phyloP scores from a whole-genome alignment of 176 grass and related monocot genomes.

The Alopecurus myosuroides region DNA sequence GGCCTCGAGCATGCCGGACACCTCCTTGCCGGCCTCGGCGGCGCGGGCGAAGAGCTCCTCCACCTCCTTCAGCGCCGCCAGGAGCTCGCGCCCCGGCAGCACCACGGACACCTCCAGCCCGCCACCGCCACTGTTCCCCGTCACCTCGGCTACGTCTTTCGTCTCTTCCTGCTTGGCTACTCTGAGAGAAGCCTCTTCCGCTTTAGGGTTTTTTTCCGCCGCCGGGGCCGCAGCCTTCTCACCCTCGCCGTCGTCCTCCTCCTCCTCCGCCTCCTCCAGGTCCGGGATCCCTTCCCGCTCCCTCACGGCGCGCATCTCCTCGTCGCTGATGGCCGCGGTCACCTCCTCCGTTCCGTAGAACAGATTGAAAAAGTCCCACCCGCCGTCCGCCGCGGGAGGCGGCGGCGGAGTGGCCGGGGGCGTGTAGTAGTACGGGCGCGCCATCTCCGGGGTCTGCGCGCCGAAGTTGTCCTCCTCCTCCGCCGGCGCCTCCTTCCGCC shows the following conservation, averaged over 20 bases:
- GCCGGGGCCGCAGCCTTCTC: background rate
- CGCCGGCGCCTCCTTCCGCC: background rate
- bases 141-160: constrained; percentile 23
- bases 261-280: constrained; percentile 76
- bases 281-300: constrained; percentile 94
- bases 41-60: constrained; percentile 77
- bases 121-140: constrained; percentile 19
- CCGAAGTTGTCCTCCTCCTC: background rate
- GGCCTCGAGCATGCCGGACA: constrained; percentile 84
- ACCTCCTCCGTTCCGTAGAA: constrained; percentile 66
- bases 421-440: constrained; percentile 69
- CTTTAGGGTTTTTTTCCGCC: constrained; percentile 3
- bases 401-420: constrained; percentile 26
- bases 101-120: constrained; percentile 40
- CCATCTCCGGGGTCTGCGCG: constrained; percentile 35
- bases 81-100: constrained; percentile 61
- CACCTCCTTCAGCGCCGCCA: constrained; percentile 73
- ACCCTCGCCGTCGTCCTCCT: constrained; percentile 5
- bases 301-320: constrained; percentile 75
- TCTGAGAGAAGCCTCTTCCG: constrained; percentile 8
- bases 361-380: constrained; percentile 97
- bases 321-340: constrained; percentile 41
- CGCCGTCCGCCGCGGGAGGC: constrained; percentile 37
- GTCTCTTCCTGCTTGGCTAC: constrained; percentile 26
- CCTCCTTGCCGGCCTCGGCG: constrained; percentile 71